These are phyloP conservation scores for Cymbidium sinense DNA, from an alignment of 106 monocot species.

Conservation along the genomic window DNA sequence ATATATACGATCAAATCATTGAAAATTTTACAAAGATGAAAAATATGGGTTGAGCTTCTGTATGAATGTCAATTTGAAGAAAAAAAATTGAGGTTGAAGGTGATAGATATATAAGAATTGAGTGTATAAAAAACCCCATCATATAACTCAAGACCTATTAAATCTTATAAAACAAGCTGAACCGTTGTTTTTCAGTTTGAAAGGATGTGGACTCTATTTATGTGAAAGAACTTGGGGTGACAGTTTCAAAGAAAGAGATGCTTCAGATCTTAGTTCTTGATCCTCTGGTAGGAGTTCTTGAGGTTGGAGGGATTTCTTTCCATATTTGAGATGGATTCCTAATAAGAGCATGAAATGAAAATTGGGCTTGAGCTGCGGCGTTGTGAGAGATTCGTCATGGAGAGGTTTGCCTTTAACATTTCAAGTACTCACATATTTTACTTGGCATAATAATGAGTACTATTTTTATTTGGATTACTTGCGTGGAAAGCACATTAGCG, in stretches of 20 bases:
- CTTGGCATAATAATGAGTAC: not conserved
- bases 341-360: conserved; percentile 57
- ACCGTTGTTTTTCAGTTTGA: conserved; percentile 22
- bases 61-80: no score
- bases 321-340: conserved; percentile 78
- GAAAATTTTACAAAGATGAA: no score
- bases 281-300: conserved; percentile 84
- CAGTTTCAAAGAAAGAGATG: conserved; percentile 66
- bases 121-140: no score
- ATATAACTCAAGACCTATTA: no score
- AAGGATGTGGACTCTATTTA: conserved; percentile 60
- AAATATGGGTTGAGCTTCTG: no score
- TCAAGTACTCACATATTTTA: no score
- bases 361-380: conserved; percentile 41
- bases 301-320: conserved; percentile 99
- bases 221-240: conserved; percentile 61
- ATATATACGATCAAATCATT: no score
- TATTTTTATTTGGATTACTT: conserved; percentile 62
- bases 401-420: conserved; percentile 37
- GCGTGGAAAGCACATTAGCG: conserved; percentile 54
- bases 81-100: no score
- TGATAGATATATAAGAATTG: no score
- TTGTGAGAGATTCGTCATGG: conserved; percentile 40
- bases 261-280: conserved; percentile 65
- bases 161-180: no score